Percentiles rank a stretch among this genome's conserved stretches.
These are phyloP conservation scores for Amphirosellinia nigrospora DNA, from an alignment of 495 filamentous ascomycete genomes.

Conservation along the genomic window DNA sequence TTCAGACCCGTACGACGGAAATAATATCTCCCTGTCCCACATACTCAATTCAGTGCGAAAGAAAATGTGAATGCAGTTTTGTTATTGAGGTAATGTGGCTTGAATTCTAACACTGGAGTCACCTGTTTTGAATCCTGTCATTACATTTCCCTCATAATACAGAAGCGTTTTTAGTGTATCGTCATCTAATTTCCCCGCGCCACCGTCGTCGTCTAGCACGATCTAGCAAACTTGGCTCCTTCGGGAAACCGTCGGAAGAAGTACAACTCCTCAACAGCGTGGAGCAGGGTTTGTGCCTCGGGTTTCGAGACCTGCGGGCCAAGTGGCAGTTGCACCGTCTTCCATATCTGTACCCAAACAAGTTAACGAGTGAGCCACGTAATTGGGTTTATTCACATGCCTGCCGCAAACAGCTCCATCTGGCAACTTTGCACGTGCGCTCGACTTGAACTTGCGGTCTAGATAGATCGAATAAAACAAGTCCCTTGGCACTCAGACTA, in stretches of 20 bases:
- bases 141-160: constrained; percentile 47
- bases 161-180: constrained; percentile 43
- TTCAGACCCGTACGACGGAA: background rate
- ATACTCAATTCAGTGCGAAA: background rate
- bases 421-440: background rate
- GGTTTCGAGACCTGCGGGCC: constrained; percentile 42
- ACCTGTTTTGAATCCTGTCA: constrained; percentile 22
- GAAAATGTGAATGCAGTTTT: background rate
- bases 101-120: background rate
- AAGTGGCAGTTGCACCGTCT: constrained; percentile 48
- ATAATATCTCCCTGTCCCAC: constrained; percentile 18
- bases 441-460: background rate
- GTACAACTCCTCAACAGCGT: constrained; percentile 64
- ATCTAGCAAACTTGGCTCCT: constrained; percentile 43
- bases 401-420: background rate
- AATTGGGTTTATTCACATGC: background rate
- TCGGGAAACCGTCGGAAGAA: constrained; percentile 57
- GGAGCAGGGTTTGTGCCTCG: constrained; percentile 53
- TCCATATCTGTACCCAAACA: constrained; percentile 43
- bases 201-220: constrained; percentile 39
- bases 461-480: background rate
- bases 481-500: background rate
- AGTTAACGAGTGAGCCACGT: background rate
- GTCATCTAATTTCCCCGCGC: constrained; percentile 39
- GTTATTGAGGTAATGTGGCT: background rate